Base-by-base conservation (phyloP, 2,329 filamentous ascomycete genomes). In the Sarocladium brachiariae region DNA sequence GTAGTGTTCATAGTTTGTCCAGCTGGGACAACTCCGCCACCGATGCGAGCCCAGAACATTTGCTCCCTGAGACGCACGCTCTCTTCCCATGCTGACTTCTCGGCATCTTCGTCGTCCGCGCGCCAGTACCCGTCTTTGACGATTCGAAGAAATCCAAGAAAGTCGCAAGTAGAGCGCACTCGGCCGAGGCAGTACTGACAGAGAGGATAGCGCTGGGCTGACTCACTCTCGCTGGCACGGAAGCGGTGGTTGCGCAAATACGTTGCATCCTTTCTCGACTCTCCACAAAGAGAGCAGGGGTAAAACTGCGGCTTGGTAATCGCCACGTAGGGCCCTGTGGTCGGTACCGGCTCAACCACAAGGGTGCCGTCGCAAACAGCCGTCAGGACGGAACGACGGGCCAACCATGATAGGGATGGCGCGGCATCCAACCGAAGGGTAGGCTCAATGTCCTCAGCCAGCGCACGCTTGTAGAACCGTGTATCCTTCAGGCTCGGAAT, bases 1-100 rank as follows among this genome's bases (percentile, higher is more conserved):
- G 57, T 47, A 6, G 59, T 54, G 14, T 47, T 47, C 2, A 58
- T 51, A 4, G 50, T 55, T 21, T 68, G 68, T 10, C 61, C 59
- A 9, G 78, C 73, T 1, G 92, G 93, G 11, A 97, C 71, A 2
- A 99, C 89, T 13, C 93, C 93, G 24, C 91, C 93, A 23, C 92
- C 92, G 49, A 99, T 82, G 51, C 93, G 81, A 48, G 88, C 83
- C 93, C 93, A 99, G 65, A 99, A 99, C 87, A 99, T 96, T 58
- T 92, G 84, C 65, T 99, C 93, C 48, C 93, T 78, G 45, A 97
- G 69, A 25, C 86, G 81, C 10, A 96, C 87, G 52, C 89, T 89
- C 71, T 99, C 93, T 63, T 97, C 92, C 93, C 93, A 99, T 0
- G 90, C 89, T 24, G 83, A 81, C 62, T 87, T 89, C 67, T 95